phyloP scores from a whole-genome alignment of 1,284 basidiomycete species.

The Coriolopsis trogii region DNA sequence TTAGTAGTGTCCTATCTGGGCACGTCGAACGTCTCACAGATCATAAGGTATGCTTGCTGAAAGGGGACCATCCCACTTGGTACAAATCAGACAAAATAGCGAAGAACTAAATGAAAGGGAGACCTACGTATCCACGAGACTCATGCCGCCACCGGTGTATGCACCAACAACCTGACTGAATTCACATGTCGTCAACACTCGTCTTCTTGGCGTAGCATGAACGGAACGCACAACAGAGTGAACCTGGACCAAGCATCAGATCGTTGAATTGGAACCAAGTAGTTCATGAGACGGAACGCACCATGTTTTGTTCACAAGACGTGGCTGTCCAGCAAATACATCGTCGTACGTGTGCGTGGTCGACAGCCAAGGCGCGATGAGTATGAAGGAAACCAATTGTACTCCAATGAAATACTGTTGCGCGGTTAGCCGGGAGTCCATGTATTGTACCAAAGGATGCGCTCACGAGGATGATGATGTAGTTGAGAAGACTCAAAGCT shows the following conservation, averaged over 20 bases:
- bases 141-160: conserved; percentile 58
- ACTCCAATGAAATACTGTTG: conserved; percentile 51
- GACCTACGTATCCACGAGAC: conserved; percentile 52
- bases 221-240: conserved; percentile 41
- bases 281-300: conserved; percentile 26
- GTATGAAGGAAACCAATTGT: conserved; percentile 61
- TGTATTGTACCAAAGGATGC: not conserved
- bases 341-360: conserved; percentile 44
- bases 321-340: conserved; percentile 48
- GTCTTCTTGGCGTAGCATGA: too few species aligned
- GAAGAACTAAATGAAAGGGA: not conserved
- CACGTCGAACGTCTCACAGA: conserved; percentile 38
- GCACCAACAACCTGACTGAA: conserved; percentile 47
- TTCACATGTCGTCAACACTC: not conserved
- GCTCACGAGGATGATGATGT: conserved; percentile 48
- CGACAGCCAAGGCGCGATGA: conserved; percentile 57
- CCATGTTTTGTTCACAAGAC: conserved; percentile 53
- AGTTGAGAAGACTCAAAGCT: conserved; percentile 41
- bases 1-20: not conserved
- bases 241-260: conserved; percentile 38
- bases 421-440: not conserved
- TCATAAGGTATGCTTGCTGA: conserved; percentile 53
- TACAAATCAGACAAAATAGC: not conserved
- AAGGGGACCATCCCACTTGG: conserved; percentile 59
- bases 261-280: not conserved